These are phyloP conservation scores for Amanita inopinata DNA, from an alignment of 768 basidiomycete species.

Conservation along the genomic window DNA sequence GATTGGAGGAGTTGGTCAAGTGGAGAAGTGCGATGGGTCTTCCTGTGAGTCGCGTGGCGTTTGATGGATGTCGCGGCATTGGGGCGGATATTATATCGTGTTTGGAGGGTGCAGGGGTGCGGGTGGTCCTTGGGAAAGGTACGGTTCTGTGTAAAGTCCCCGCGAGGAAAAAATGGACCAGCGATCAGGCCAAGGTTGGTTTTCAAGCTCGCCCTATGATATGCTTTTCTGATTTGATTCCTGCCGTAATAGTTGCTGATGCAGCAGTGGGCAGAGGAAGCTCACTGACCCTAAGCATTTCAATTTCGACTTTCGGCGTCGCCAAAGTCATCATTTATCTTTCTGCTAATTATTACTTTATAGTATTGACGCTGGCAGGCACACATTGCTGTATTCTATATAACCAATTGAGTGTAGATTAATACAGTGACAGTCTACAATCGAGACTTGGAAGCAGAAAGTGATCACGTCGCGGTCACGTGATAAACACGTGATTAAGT, in stretches of 20 bases:
- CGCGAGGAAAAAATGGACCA: background rate
- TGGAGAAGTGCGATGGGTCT: background rate
- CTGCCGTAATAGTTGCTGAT: background rate
- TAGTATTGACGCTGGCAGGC: background rate
- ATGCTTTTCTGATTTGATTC: background rate
- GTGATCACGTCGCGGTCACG: conserved; percentile 1
- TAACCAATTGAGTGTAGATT: too few species aligned
- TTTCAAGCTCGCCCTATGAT: too few species aligned
- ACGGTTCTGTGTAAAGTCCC: background rate
- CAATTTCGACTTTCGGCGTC: background rate
- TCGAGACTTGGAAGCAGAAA: too few species aligned
- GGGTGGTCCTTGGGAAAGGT: background rate
- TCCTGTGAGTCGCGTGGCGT: background rate
- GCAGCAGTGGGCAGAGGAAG: background rate
- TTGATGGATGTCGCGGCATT: background rate
- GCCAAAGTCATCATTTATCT: background rate
- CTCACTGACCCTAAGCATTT: background rate
- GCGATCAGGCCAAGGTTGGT: background rate
- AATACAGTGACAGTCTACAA: too few species aligned
- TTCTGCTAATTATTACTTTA: background rate
- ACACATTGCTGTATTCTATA: too few species aligned
- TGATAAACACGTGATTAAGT: background rate
- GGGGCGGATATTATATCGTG: background rate
- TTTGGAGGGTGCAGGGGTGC: background rate
- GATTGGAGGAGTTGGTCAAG: background rate